These are phyloP conservation scores for Globisporangium irregulare DNA, from an alignment of 352 stramenopile species.

Conservation along the genomic window DNA sequence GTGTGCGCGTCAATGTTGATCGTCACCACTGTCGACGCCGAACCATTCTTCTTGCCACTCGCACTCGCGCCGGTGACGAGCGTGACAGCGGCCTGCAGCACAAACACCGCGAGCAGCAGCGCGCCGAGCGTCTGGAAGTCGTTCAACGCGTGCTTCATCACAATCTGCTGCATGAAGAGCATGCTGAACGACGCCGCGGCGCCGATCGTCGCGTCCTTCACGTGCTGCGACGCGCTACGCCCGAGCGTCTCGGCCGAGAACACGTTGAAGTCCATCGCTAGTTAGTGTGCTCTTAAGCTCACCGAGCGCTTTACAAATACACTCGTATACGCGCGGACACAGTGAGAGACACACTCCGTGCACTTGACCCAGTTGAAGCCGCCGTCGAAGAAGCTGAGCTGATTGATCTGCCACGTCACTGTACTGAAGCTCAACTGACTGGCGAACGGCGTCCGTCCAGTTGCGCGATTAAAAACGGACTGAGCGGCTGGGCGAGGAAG, in stretches of 20 bases:
- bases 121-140: constrained; percentile 34
- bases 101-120: constrained; percentile 26
- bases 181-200: constrained; percentile 17
- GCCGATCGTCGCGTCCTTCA: constrained; percentile 17
- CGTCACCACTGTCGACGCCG: constrained; percentile 3
- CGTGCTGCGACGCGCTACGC: constrained; percentile 15
- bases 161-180: constrained; percentile 19
- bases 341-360: too few relatives aligned
- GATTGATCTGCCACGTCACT: background rate
- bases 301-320: too few relatives aligned
- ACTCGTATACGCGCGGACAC: too few relatives aligned
- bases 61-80: constrained; percentile 4
- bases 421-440: background rate
- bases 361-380: background rate
- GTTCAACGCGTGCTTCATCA: constrained; percentile 24
- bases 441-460: background rate
- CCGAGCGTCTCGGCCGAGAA: constrained; percentile 16
- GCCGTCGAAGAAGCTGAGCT: constrained; percentile 11
- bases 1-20: constrained; percentile 15
- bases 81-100: constrained; percentile 17
- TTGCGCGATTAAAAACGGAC: background rate
- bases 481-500: background rate
- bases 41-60: background rate
- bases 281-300: too few relatives aligned
- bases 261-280: constrained; percentile 18